Evolutionary conservation across 2,329 filamentous ascomycete species (phyloP).

Genomic region (Rhytidhysteron rufulum): DNA sequence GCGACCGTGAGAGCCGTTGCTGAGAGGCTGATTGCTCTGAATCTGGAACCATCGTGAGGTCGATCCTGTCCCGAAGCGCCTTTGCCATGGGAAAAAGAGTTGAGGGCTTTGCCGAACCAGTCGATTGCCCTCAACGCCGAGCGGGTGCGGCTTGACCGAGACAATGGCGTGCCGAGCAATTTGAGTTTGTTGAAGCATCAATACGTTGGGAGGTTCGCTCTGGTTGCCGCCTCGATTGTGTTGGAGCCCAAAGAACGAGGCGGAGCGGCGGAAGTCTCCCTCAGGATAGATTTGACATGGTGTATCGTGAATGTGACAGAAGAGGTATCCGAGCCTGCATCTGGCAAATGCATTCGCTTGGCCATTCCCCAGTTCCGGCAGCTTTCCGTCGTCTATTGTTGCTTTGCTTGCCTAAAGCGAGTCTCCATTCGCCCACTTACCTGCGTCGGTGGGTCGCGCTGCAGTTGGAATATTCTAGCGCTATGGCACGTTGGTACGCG

Average conservation of each 20-base stretch:
- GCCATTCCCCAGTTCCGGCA: slow-evolving; percentile 8
- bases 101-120: slow-evolving; percentile 15
- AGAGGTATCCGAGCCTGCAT: slow-evolving; percentile 27
- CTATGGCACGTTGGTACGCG: slow-evolving; percentile 15
- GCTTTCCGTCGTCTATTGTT: slow-evolving; percentile 8
- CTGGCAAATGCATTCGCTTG: slow-evolving; percentile 23
- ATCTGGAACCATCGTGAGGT: slow-evolving; percentile 19
- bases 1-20: slow-evolving; percentile 14
- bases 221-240: slow-evolving; percentile 8
- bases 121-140: slow-evolving; percentile 15
- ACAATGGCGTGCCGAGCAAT: slow-evolving; percentile 16
- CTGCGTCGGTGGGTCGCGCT: slow-evolving; percentile 9
- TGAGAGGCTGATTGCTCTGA: slow-evolving; percentile 14
- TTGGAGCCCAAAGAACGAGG: slow-evolving; percentile 27
- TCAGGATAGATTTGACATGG: too few species aligned
- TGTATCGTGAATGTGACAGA: slow-evolving; percentile 17
- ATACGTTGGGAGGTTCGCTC: slow-evolving; percentile 7
- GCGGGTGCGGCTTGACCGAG: slow-evolving; percentile 13
- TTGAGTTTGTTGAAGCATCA: slow-evolving; percentile 14
- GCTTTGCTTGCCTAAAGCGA: slow-evolving; percentile 6
- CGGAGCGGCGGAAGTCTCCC: slow-evolving; percentile 12
- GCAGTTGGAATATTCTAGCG: slow-evolving; percentile 12
- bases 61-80: slow-evolving; percentile 20
- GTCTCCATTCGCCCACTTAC: slow-evolving; percentile 13
- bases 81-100: slow-evolving; percentile 17